Evolutionary conservation across 1,284 basidiomycete species (phyloP), one percentile per base, ranked within the genome.

Genomic region (Golubevia sp.): DNA sequence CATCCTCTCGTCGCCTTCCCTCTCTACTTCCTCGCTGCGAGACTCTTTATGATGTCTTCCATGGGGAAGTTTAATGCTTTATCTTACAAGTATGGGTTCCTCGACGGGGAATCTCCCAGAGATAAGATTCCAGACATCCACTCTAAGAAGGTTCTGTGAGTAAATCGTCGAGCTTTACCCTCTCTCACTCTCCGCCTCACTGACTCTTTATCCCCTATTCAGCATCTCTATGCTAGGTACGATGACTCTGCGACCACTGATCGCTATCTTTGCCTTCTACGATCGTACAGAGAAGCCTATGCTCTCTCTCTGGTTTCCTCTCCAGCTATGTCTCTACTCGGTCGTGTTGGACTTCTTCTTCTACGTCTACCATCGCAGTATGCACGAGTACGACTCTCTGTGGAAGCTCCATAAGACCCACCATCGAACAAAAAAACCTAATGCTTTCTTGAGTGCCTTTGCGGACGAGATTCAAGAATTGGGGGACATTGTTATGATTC

Each of bases 401-500:
- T 79, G 79, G 79, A 26, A 27, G 6, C 63, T 59, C 30, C 25
- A 26, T 23, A 18, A 18, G 18, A 66, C 61, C 20, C 76, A 79
- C 27, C 77, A 80, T 56, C 61, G 60, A 13, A 74, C 75, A n/a
- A 76, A 78, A 61, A 71, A 76, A 27, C 79, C 79, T 13, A 78
- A 64, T 20, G 59, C 69, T 0, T 60, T 74, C 1, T 60, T 79
- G 2, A 67, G 70, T 15, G 66, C 71, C 0, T 78, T 74, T 44
- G 76, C 77, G n/a, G n/a, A n/a, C n/a, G n/a, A n/a, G n/a, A 62
- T 72, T 51, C 77, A 82, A 59, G 76, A 79, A 38, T 59, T 63
- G 55, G 62, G 73, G 51, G 77, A 82, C 44, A 74, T 79, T 50
- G 53, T 77, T 2, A 56, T 67, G 20, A 34, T 34, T 34, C 30